Evolutionary conservation across 331 rosid genomes (phyloP).

Genomic region (Ulmus americana): DNA sequence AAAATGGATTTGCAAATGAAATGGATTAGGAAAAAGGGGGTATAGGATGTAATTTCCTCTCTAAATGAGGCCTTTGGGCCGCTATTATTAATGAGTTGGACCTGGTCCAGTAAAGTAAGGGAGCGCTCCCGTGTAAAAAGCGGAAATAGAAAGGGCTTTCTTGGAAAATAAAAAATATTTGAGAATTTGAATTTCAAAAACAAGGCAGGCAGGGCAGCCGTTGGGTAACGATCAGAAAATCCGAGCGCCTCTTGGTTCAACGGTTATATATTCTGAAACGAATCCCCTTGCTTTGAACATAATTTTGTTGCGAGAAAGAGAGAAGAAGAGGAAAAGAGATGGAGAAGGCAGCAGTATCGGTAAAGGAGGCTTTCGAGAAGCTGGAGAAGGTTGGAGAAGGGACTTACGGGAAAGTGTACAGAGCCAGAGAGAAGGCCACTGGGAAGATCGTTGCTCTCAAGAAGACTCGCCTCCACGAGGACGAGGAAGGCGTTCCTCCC

Average conservation of each 20-base stretch:
- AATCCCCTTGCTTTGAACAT: not conserved
- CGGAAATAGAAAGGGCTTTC: no score
- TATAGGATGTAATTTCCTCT: no score
- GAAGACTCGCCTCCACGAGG: slow-evolving; percentile 94
- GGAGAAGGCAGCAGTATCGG: slow-evolving; percentile 41
- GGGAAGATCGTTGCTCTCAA: slow-evolving; percentile 91
- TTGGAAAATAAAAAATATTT: not conserved
- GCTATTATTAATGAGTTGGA: not conserved
- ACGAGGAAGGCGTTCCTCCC: slow-evolving; percentile 95
- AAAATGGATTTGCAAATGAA: no score
- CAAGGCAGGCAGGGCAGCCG: slow-evolving; percentile 18
- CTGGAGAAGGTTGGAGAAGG: slow-evolving; percentile 96
- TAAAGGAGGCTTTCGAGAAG: slow-evolving; percentile 86
- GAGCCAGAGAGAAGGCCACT: slow-evolving; percentile 73
- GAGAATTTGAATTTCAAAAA: slow-evolving; percentile 37
- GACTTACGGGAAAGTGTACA: slow-evolving; percentile 85
- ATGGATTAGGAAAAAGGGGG: no score
- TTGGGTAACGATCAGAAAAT: slow-evolving; percentile 22
- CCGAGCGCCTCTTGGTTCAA: not conserved
- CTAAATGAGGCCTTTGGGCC: not conserved
- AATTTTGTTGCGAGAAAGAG: not conserved
- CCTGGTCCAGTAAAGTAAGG: no score
- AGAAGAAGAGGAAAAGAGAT: slow-evolving; percentile 11
- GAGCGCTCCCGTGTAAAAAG: not conserved
- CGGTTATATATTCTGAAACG: slow-evolving; percentile 15